phyloP scores from a whole-genome alignment of 1,284 basidiomycete genomes.

The Trametes hirsuta region DNA sequence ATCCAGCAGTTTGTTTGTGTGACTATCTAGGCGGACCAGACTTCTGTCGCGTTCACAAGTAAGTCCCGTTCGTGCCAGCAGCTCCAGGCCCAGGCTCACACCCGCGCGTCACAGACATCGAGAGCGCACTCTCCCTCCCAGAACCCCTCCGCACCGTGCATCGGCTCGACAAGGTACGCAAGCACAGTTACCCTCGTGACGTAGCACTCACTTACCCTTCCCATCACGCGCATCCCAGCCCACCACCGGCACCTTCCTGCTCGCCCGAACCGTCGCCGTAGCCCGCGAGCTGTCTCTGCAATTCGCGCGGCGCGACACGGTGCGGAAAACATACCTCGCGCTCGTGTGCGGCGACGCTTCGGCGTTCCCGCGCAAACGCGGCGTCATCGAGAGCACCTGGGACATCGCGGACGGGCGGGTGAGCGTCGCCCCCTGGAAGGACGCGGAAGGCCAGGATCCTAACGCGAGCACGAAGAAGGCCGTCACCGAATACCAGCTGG shows the following conservation, averaged over 20 bases:
- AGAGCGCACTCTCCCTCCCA: slow-evolving; percentile 38
- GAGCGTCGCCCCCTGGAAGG: not conserved
- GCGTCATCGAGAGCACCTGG: slow-evolving; percentile 50
- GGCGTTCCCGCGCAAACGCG: slow-evolving; percentile 44
- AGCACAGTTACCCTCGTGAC: too few relatives aligned
- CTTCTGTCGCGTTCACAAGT: not conserved
- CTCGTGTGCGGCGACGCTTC: slow-evolving; percentile 59
- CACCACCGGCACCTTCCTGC: slow-evolving; percentile 65
- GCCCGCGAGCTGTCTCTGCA: slow-evolving; percentile 58
- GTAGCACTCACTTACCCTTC: not conserved
- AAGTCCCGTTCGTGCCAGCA: not conserved
- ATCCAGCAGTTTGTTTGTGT: not conserved
- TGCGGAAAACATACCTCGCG: slow-evolving; percentile 69
- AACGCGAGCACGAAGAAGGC: slow-evolving; percentile 41
- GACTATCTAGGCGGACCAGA: not conserved
- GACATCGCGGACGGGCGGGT: slow-evolving; percentile 50
- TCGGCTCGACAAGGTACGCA: slow-evolving; percentile 65
- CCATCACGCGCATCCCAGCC: slow-evolving; percentile 39
- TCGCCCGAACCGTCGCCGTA: slow-evolving; percentile 50
- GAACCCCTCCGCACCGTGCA: slow-evolving; percentile 55
- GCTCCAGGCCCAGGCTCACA: slow-evolving; percentile 18
- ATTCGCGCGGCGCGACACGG: slow-evolving; percentile 40
- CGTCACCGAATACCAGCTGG: slow-evolving; percentile 60
- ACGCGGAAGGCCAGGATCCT: not conserved
- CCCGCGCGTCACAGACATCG: slow-evolving; percentile 40